phyloP scores from a whole-genome alignment of 805 yeast species.

The Candida wancherniae region DNA sequence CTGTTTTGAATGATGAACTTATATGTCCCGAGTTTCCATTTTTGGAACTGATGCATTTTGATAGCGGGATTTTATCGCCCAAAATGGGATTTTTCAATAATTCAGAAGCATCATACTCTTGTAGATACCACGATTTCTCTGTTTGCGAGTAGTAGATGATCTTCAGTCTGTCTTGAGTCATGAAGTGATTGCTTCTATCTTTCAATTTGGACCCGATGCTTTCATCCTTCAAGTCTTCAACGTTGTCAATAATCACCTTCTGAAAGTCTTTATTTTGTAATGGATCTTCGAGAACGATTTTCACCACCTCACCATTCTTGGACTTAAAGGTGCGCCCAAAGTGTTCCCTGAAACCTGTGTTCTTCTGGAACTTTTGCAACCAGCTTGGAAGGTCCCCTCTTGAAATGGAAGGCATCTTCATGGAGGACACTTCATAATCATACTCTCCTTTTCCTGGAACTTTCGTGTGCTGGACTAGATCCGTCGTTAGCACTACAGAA shows the following conservation, averaged over 20 bases:
- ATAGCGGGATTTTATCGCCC: constrained; percentile 7
- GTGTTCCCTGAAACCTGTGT: constrained; percentile 1
- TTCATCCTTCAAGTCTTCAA: constrained; percentile 4
- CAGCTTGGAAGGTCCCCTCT: no score
- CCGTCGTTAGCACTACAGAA: no score
- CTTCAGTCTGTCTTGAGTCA: constrained; percentile 6
- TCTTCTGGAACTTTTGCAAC: constrained; percentile 1
- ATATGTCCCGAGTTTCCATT: constrained; percentile 11
- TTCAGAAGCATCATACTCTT: constrained; percentile 1
- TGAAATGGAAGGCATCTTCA: no score
- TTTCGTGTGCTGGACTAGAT: no score
- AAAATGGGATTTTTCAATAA: neutral
- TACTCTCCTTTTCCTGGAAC: no score
- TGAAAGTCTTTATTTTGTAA: neutral
- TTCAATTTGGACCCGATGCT: constrained; percentile 3
- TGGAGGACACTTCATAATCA: no score
- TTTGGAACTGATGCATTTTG: constrained; percentile 10
- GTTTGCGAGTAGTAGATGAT: constrained; percentile 5
- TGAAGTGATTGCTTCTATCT: constrained; percentile 5
- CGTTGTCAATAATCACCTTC: constrained; percentile 1
- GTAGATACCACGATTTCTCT: constrained; percentile 7
- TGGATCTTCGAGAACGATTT: constrained; percentile 1
- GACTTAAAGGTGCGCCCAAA: neutral
- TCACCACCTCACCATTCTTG: neutral
- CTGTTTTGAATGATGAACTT: constrained; percentile 6